phyloP scores from a whole-genome alignment of 1,284 basidiomycete genomes.

The Ceratobasidium papillatum region DNA sequence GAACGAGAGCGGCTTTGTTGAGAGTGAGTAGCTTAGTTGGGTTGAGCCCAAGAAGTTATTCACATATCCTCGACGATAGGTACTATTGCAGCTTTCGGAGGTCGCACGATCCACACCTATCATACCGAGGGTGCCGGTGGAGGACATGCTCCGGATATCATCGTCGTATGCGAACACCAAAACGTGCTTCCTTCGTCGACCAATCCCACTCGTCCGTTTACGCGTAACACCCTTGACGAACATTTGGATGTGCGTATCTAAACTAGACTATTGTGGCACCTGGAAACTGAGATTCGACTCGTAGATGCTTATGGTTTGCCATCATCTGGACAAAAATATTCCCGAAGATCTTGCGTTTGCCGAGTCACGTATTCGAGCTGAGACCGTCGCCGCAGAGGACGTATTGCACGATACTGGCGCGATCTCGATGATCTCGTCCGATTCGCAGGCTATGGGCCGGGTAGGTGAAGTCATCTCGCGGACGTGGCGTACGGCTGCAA shows the following conservation, averaged over 20 bases:
- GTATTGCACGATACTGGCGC: conserved; percentile 94
- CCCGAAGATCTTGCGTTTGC: conserved; percentile 96
- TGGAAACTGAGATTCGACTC: not conserved
- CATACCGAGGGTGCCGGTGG: conserved; percentile 95
- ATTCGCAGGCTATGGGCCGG: conserved; percentile 97
- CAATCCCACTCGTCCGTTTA: conserved; percentile 94
- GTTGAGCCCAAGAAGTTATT: not conserved
- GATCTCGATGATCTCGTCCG: conserved; percentile 95
- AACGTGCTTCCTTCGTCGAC: conserved; percentile 98
- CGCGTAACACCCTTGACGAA: conserved; percentile 94
- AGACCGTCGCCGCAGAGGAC: conserved; percentile 98
- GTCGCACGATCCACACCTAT: conserved; percentile 96
- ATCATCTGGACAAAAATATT: conserved; percentile 88
- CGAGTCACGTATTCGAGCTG: conserved; percentile 94
- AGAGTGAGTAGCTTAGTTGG: conserved; percentile 61
- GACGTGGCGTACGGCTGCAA: conserved; percentile 97
- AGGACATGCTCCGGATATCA: conserved; percentile 98
- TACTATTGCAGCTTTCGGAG: conserved; percentile 90
- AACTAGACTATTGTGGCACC: not conserved
- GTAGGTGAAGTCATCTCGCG: conserved; percentile 94
- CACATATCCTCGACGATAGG: conserved; percentile 55
- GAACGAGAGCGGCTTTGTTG: conserved; percentile 94
- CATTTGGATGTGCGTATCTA: conserved; percentile 80
- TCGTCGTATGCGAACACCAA: conserved; percentile 88
- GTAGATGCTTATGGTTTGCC: conserved; percentile 64